Percentiles rank a stretch among this genome's conserved stretches.
Evolutionary conservation across 1,284 basidiomycete species (phyloP).

Genomic region (Cutaneotrichosporon sp.): DNA sequence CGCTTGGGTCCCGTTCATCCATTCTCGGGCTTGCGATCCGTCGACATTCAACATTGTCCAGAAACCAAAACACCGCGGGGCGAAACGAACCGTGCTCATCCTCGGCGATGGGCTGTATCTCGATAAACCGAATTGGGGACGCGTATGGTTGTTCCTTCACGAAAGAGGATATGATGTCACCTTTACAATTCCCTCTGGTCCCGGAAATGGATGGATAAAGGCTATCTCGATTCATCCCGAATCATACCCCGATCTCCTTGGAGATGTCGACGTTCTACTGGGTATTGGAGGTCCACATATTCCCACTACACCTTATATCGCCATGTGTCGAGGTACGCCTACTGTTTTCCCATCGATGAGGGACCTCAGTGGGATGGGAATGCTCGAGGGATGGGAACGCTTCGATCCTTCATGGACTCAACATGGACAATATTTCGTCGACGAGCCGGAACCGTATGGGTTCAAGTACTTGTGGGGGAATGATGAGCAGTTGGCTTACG

Average conservation of each 20-base stretch:
- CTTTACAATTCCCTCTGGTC: not conserved
- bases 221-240: not conserved
- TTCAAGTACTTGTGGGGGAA: not conserved
- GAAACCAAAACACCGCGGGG: not conserved
- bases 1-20: conserved; percentile 7
- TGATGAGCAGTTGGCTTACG: not conserved
- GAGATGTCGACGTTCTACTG: not conserved
- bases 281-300: not conserved
- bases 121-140: not conserved
- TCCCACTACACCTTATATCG: not conserved
- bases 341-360: not conserved
- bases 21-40: not conserved
- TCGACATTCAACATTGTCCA: not conserved
- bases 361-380: not conserved
- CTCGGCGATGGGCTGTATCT: conserved; percentile 4
- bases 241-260: not conserved
- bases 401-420: not conserved
- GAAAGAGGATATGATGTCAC: not conserved
- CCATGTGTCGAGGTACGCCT: conserved; percentile 5
- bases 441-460: not conserved
- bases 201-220: not conserved
- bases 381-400: not conserved
- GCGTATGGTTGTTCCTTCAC: not conserved
- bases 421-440: not conserved
- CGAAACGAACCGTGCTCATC: conserved; percentile 3